These are phyloP conservation scores for Talaromyces sp. DNA, from an alignment of 2,329 filamentous ascomycete genomes.

Conservation along the genomic window DNA sequence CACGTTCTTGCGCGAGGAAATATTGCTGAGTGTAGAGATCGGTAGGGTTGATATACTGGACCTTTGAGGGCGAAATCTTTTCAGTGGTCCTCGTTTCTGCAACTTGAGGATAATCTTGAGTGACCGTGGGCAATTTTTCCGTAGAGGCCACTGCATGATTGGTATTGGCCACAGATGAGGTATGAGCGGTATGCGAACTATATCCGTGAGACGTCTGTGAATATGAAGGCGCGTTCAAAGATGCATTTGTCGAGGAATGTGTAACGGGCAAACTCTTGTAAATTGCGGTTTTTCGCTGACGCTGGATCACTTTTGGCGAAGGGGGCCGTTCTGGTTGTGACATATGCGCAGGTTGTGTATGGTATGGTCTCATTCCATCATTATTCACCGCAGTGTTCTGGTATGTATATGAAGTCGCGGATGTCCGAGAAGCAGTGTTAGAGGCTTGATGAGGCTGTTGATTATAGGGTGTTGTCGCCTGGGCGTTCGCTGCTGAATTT, in stretches of 20 bases:
- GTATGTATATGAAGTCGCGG: constrained; percentile 6
- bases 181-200: not conserved
- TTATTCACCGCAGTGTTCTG: not conserved
- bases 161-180: not conserved
- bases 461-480: not conserved
- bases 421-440: not conserved
- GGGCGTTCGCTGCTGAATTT: not conserved
- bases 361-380: not conserved
- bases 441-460: constrained; percentile 6
- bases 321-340: constrained; percentile 9
- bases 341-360: not conserved
- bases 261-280: constrained; percentile 1
- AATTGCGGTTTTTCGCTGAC: not conserved
- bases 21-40: constrained; percentile 19
- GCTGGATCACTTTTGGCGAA: constrained; percentile 8
- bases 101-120: constrained; percentile 1
- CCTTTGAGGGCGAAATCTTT: constrained; percentile 12
- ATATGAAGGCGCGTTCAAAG: not conserved
- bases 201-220: constrained; percentile 6
- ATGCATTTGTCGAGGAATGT: not conserved
- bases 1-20: constrained; percentile 16
- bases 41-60: constrained; percentile 18
- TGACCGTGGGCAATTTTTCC: not conserved
- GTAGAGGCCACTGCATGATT: not conserved
- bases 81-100: not conserved